Percentiles rank a stretch among this genome's conserved stretches.
phyloP scores from a whole-genome alignment of 106 monocot species.

The Allium fistulosum region DNA sequence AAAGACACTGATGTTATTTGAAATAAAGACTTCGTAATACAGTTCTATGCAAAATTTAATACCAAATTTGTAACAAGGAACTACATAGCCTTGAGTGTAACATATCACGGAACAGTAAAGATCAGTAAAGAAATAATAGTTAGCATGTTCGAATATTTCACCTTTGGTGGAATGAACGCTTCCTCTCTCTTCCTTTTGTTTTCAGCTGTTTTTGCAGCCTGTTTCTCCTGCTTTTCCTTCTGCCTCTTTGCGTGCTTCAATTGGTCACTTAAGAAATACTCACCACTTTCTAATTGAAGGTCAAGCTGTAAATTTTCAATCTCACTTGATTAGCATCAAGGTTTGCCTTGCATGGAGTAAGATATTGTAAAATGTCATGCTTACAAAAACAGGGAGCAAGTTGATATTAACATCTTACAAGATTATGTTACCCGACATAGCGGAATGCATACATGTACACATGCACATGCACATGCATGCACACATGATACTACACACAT shows the following conservation, averaged over 20 bases:
- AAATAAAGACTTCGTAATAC: not conserved
- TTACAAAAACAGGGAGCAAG: not conserved
- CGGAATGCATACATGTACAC: too few species aligned
- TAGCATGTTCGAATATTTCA: conserved; percentile 3
- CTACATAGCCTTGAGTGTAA: not conserved
- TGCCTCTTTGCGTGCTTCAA: conserved; percentile 81
- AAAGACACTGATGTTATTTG: too few species aligned
- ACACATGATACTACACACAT: too few species aligned
- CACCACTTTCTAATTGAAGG: conserved; percentile 84
- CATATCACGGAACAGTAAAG: not conserved
- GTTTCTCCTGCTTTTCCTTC: conserved; percentile 87
- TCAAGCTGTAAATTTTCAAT: conserved; percentile 58
- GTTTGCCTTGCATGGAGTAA: conserved; percentile 1
- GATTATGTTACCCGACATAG: too few species aligned
- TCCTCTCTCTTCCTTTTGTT: conserved; percentile 91
- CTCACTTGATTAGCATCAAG: not conserved
- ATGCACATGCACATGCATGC: too few species aligned
- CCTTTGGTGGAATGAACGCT: conserved; percentile 94
- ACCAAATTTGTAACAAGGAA: not conserved
- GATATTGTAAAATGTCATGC: not conserved
- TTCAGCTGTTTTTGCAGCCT: conserved; percentile 74
- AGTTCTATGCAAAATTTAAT: not conserved
- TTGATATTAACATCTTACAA: too few species aligned
- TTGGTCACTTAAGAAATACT: conserved; percentile 88
- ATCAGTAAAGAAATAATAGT: not conserved